Evolutionary conservation across 495 filamentous ascomycete species (phyloP).

Genomic region (Podospora sp.): DNA sequence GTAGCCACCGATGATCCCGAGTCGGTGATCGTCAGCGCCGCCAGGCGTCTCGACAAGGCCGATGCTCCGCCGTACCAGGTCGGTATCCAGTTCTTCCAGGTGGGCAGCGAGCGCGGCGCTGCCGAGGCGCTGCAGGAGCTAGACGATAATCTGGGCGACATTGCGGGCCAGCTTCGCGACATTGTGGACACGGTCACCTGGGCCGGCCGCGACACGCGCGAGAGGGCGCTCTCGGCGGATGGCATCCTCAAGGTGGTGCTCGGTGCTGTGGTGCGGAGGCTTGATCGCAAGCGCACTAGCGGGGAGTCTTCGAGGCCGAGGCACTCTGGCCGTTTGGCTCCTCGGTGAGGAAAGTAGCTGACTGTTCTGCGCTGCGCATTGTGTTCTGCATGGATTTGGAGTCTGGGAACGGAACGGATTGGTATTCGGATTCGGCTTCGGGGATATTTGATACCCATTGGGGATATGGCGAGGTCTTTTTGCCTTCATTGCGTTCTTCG

Average conservation of each 20-base stretch:
- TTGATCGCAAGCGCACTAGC: slow-evolving; percentile 51
- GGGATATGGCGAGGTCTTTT: background rate
- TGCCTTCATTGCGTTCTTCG: background rate
- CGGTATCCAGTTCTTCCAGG: slow-evolving; percentile 96
- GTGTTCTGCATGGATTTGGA: background rate
- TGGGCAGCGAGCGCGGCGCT: slow-evolving; percentile 73
- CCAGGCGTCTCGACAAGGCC: slow-evolving; percentile 69
- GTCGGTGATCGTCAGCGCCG: slow-evolving; percentile 65
- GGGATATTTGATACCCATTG: slow-evolving; percentile 1
- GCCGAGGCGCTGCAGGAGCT: slow-evolving; percentile 67
- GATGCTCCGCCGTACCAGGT: slow-evolving; percentile 82
- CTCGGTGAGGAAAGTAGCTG: background rate
- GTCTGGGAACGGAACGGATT: background rate
- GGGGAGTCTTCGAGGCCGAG: slow-evolving; percentile 22
- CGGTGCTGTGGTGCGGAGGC: slow-evolving; percentile 67
- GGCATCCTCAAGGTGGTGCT: slow-evolving; percentile 83
- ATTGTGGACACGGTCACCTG: slow-evolving; percentile 94
- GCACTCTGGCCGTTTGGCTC: slow-evolving; percentile 9
- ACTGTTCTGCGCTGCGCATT: background rate
- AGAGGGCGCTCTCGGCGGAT: slow-evolving; percentile 51
- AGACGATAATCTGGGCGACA: slow-evolving; percentile 71
- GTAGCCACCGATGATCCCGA: slow-evolving; percentile 75
- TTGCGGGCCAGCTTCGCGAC: slow-evolving; percentile 65
- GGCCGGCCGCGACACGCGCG: slow-evolving; percentile 44
- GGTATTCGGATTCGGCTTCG: background rate